phyloP scores from a whole-genome alignment of 495 filamentous ascomycete species.

The Oidiodendron maius region DNA sequence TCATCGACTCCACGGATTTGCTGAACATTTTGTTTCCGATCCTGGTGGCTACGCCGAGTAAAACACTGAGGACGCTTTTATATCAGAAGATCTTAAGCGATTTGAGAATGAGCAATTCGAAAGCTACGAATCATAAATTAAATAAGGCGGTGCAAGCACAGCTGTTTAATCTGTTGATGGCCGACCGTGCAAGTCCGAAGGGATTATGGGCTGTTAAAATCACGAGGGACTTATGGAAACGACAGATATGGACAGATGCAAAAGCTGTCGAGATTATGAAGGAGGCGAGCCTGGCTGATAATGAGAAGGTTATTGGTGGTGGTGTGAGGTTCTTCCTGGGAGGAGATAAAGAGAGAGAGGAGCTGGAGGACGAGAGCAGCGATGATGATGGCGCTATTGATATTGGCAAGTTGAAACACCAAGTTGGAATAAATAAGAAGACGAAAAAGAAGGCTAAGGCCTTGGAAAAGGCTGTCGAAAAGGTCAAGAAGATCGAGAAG shows the following conservation, averaged over 20 bases:
- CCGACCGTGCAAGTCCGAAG: constrained; percentile 75
- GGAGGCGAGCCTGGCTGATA: constrained; percentile 73
- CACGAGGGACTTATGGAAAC: constrained; percentile 80
- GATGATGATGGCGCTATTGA: constrained; percentile 69
- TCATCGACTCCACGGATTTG: constrained; percentile 76
- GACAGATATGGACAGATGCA: constrained; percentile 82
- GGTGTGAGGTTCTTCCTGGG: constrained; percentile 93
- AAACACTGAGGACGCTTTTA: constrained; percentile 73
- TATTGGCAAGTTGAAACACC: constrained; percentile 75
- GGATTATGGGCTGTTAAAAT: constrained; percentile 92
- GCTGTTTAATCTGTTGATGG: constrained; percentile 82
- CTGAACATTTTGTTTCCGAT: constrained; percentile 90
- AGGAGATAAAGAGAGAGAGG: constrained; percentile 89
- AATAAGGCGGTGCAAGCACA: constrained; percentile 91
- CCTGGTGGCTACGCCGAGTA: constrained; percentile 78
- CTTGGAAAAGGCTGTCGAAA: constrained; percentile 70
- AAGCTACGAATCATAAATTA: constrained; percentile 80
- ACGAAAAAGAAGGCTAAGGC: constrained; percentile 75
- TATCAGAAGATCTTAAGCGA: constrained; percentile 92
- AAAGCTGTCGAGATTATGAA: constrained; percentile 94
- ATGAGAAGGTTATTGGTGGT: constrained; percentile 82
- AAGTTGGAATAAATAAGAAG: constrained; percentile 90
- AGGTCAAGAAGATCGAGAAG: constrained; percentile 73
- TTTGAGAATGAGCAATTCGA: constrained; percentile 76
- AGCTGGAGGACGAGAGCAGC: constrained; percentile 81